Evolutionary conservation across 768 basidiomycete genomes (phyloP), one percentile per base, ranked within the genome.

Genomic region (Boletus rubescentipes): DNA sequence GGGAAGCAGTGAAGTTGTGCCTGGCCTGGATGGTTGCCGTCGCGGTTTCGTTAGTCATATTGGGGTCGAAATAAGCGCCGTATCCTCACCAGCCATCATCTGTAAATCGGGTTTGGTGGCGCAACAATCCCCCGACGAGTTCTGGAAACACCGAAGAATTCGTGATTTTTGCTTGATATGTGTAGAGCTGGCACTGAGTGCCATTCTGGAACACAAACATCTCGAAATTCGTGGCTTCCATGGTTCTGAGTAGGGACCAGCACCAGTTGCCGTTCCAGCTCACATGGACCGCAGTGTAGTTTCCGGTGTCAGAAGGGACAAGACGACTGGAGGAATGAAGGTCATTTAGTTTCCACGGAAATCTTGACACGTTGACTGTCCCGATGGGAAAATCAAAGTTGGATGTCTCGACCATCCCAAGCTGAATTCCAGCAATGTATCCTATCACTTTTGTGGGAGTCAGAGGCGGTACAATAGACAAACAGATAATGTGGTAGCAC

Each of bases 11-110:
- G 34, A 63, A 62, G 34, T 67, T 53, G 51, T 72, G 58, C 58
- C 78, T 75, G 2, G 69, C 66, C 15, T 61, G 49, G 46, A 74
- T 65, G 16, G 71, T 74, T 2, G 67, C 60, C 30, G 72, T 72
- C 1, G 74, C 72, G 1, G 68, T 67, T 5, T 65, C 72, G 52
- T 55, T 59, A 0, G 75, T 71, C 26, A 69, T 64, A 40, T 78
- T 78, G 4, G 73, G 73, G 0, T 66, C 67, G 29, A 74, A 46
- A 42, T 66, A 67, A 0, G 1, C 0, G 55, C 64, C 59, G 42
- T 74, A 79, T 3, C 77, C 77, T 3, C 74, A 73, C 78, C 76
- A 81, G 0, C 75, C 76, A 2, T 63, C 63, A 26, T 80, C 75
- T 0, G 77, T 69, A 10, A 79, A 59, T 6, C 61, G 54, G 0